Percentiles rank a stretch among this genome's conserved stretches.
Conservation (phyloP, 2,329 filamentous ascomycete genomes). For the Thelonectria discophora region DNA sequence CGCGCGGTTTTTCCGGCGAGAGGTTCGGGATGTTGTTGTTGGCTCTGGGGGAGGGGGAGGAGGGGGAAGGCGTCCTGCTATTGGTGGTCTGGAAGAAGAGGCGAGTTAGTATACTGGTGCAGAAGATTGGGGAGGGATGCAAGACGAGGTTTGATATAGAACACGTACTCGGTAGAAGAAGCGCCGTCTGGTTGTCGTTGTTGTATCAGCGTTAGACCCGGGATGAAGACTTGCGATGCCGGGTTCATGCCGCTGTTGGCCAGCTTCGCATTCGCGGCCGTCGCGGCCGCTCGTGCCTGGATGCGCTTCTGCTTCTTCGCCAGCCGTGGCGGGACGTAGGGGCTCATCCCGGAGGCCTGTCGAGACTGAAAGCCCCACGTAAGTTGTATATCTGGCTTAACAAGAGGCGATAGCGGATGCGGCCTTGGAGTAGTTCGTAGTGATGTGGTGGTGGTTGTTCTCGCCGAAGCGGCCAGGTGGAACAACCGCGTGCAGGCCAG, state of each 20-base stretch:
- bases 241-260: neutral
- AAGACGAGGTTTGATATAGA: neutral
- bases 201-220: constrained; percentile 6
- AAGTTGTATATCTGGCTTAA: neutral
- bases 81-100: neutral
- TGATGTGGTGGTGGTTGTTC: neutral
- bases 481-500: constrained; percentile 12
- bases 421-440: neutral
- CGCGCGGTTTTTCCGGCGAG: neutral
- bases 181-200: neutral
- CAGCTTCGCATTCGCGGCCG: neutral
- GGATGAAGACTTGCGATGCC: neutral
- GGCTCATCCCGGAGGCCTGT: neutral
- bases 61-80: neutral
- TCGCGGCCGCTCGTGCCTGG: neutral
- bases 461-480: neutral
- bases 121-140: too few species aligned
- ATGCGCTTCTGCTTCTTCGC: neutral
- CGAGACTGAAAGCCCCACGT: neutral
- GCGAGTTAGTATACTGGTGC: neutral
- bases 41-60: neutral
- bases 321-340: neutral
- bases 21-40: neutral
- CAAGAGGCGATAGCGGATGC: neutral
- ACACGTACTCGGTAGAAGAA: neutral